Conservation (phyloP, 2,329 filamentous ascomycete genomes). For the Huntiella omanensis region DNA sequence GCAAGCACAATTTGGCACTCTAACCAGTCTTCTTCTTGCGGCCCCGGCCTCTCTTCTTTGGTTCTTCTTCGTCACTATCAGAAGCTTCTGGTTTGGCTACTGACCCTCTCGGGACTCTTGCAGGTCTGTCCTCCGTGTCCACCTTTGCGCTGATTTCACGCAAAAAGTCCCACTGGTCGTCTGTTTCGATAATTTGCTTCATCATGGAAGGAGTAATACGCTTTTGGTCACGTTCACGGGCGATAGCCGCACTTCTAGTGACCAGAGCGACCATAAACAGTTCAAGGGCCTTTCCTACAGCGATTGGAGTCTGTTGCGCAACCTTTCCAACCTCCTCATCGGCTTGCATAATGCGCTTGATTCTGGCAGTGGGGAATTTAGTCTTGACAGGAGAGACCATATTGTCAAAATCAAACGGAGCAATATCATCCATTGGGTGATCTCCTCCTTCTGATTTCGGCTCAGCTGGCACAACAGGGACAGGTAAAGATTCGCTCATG, state of each 20-base stretch:
- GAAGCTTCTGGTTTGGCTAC: conserved; percentile 24
- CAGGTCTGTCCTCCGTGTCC: conserved; percentile 34
- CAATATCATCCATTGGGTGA: conserved; percentile 1
- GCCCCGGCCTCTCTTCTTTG: conserved; percentile 28
- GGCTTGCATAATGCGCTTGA: conserved; percentile 98
- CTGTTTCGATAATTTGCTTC: conserved; percentile 71
- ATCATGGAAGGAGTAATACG: conserved; percentile 79
- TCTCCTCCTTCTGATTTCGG: background rate
- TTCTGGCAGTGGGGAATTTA: conserved; percentile 90
- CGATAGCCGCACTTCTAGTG: conserved; percentile 69
- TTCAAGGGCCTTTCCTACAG: conserved; percentile 87
- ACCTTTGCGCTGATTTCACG: conserved; percentile 79
- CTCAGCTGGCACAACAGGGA: conserved; percentile 12
- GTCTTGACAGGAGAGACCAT: conserved; percentile 64
- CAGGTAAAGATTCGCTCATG: conserved; percentile 13
- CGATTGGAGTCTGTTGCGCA: conserved; percentile 89
- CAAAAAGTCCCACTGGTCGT: conserved; percentile 89
- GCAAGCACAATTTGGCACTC: too few species aligned
- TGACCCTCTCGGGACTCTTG: conserved; percentile 18
- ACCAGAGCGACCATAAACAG: conserved; percentile 96
- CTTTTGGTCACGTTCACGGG: conserved; percentile 66
- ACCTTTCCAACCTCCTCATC: conserved; percentile 98
- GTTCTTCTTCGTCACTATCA: conserved; percentile 30
- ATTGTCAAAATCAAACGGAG: conserved; percentile 18
- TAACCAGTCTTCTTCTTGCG: conserved; percentile 27